Conservation (phyloP, 2,329 filamentous ascomycete genomes). For the Pezicula rhizophila region DNA sequence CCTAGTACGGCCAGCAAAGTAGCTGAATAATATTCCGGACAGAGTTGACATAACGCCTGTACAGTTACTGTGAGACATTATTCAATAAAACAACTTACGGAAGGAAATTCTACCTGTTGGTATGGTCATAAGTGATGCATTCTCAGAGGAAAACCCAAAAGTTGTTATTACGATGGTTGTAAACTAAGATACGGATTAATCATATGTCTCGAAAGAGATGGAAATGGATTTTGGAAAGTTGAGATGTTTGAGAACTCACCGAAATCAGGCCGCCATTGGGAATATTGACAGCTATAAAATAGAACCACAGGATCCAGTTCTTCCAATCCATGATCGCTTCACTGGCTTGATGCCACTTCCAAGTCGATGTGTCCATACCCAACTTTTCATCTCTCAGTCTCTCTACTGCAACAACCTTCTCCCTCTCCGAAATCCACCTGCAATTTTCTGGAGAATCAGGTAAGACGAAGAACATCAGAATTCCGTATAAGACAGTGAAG, state of each 20-base stretch:
- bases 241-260: neutral
- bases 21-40: too few relatives aligned
- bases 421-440: neutral
- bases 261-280: neutral
- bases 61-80: too few relatives aligned
- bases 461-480: slow-evolving; percentile 32
- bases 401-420: slow-evolving; percentile 4
- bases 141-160: too few relatives aligned
- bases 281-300: slow-evolving; percentile 15
- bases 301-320: slow-evolving; percentile 3
- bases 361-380: slow-evolving; percentile 9
- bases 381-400: slow-evolving; percentile 6
- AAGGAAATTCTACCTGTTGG: too few relatives aligned
- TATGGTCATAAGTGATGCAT: too few relatives aligned
- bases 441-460: slow-evolving; percentile 18
- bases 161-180: too few relatives aligned
- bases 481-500: slow-evolving; percentile 31
- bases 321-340: slow-evolving; percentile 7
- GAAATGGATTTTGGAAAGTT: slow-evolving; percentile 24
- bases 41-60: too few relatives aligned
- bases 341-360: slow-evolving; percentile 6
- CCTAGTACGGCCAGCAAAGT: too few relatives aligned
- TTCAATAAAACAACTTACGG: too few relatives aligned
- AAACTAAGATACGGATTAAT: too few relatives aligned
- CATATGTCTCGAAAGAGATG: slow-evolving; percentile 10